These are phyloP conservation scores for Acacia confusa DNA, from an alignment of 306 rosid species.

Conservation along the genomic window DNA sequence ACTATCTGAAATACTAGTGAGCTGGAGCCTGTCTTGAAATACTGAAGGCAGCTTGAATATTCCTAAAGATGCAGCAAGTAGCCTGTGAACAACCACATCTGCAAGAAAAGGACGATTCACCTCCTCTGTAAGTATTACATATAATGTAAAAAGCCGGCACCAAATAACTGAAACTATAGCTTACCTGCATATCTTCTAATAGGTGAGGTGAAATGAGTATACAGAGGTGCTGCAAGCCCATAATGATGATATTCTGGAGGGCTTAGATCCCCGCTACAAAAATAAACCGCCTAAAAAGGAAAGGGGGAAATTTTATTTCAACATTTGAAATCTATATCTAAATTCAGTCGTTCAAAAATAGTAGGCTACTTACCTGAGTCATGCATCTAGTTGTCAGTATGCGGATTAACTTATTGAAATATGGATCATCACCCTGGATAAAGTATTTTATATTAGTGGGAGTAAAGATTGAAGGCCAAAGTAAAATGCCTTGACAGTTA, in stretches of 20 bases:
- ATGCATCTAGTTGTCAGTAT: slow-evolving; percentile 96
- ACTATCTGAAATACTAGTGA: slow-evolving; percentile 86
- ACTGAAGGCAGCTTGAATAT: slow-evolving; percentile 71
- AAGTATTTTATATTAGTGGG: not conserved
- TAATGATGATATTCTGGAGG: slow-evolving; percentile 94
- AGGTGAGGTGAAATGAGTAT: slow-evolving; percentile 98
- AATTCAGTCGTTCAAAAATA: slow-evolving; percentile 17
- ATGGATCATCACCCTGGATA: slow-evolving; percentile 89
- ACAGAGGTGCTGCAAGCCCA: slow-evolving; percentile 91
- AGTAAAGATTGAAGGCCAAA: slow-evolving; percentile 7
- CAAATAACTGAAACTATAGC: slow-evolving; percentile 16
- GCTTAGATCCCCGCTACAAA: slow-evolving; percentile 94
- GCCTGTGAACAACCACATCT: slow-evolving; percentile 94
- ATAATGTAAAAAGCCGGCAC: slow-evolving; percentile 26
- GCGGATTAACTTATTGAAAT: slow-evolving; percentile 90
- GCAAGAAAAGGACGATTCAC: slow-evolving; percentile 34
- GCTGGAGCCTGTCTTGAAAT: slow-evolving; percentile 77
- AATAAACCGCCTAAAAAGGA: slow-evolving; percentile 79
- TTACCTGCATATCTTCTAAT: slow-evolving; percentile 96
- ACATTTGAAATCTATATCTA: slow-evolving; percentile 16
- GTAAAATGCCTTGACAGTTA: not conserved
- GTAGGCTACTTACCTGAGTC: slow-evolving; percentile 71
- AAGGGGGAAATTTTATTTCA: slow-evolving; percentile 7
- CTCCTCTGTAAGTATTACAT: slow-evolving; percentile 26
- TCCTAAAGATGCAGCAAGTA: slow-evolving; percentile 92